These are phyloP conservation scores for Fistulifera solaris DNA, from an alignment of 108 stramenopile genomes.

Conservation along the genomic window DNA sequence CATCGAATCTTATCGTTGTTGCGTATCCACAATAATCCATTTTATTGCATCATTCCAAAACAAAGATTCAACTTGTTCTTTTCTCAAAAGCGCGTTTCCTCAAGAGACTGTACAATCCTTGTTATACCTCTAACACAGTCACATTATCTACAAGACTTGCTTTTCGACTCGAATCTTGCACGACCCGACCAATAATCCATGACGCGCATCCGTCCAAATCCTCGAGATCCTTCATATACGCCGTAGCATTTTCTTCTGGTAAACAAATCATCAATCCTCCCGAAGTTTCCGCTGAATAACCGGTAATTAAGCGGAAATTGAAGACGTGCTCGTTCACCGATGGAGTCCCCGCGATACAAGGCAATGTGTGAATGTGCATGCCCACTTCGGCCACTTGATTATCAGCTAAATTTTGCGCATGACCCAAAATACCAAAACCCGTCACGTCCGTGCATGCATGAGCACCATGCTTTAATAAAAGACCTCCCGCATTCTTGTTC, in stretches of 20 bases:
- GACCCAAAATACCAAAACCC: constrained; percentile 79
- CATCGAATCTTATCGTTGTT: no score
- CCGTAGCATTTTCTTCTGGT: constrained; percentile 47
- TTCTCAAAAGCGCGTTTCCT: no score
- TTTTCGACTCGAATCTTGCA: constrained; percentile 40
- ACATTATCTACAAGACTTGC: constrained; percentile 47
- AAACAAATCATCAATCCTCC: constrained; percentile 76
- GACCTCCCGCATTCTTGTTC: constrained; percentile 46
- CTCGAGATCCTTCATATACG: constrained; percentile 46
- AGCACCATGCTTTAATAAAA: constrained; percentile 63
- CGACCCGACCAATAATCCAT: constrained; percentile 74
- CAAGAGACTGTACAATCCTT: neutral
- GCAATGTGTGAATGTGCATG: constrained; percentile 68
- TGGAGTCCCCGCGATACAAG: constrained; percentile 51
- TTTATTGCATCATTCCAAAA: no score
- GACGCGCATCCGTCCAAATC: constrained; percentile 54
- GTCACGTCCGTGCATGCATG: constrained; percentile 79
- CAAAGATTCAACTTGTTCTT: no score
- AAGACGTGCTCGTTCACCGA: constrained; percentile 51
- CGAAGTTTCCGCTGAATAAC: constrained; percentile 79
- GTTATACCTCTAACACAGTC: constrained; percentile 46
- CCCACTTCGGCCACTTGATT: constrained; percentile 60
- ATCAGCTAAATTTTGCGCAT: constrained; percentile 78
- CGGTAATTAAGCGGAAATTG: constrained; percentile 59
- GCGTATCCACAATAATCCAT: no score